phyloP scores from a whole-genome alignment of 73 alveolate species.

The Paramecium pentaurelia region DNA sequence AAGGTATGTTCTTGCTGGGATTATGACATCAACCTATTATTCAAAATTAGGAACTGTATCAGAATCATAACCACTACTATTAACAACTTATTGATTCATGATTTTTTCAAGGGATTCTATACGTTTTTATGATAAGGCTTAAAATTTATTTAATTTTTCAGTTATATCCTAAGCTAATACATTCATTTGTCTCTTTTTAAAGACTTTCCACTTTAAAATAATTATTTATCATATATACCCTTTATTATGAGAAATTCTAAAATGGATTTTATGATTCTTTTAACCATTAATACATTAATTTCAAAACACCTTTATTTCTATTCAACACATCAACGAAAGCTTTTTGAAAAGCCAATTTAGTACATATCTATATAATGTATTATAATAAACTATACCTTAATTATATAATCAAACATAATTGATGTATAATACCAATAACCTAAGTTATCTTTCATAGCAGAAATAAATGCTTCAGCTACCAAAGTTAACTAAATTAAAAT shows the following conservation, averaged over 20 bases:
- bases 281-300: neutral
- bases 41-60: neutral
- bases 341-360: neutral
- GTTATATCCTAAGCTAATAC: neutral
- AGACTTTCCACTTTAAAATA: constrained; percentile 24
- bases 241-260: constrained; percentile 3
- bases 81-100: neutral
- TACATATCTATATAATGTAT: neutral
- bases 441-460: neutral
- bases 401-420: neutral
- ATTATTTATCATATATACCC: neutral
- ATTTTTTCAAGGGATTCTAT: neutral
- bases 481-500: neutral
- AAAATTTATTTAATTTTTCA: neutral
- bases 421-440: neutral
- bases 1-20: neutral
- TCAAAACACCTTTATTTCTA: neutral
- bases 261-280: constrained; percentile 20
- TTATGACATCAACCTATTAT: neutral
- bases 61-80: constrained; percentile 44
- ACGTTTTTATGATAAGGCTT: neutral
- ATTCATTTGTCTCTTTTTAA: neutral
- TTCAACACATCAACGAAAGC: neutral
- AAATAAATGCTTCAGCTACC: neutral
- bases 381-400: neutral